Evolutionary conservation across 2,329 filamentous ascomycete genomes (phyloP).

Genomic region (Thelonectria rubi): DNA sequence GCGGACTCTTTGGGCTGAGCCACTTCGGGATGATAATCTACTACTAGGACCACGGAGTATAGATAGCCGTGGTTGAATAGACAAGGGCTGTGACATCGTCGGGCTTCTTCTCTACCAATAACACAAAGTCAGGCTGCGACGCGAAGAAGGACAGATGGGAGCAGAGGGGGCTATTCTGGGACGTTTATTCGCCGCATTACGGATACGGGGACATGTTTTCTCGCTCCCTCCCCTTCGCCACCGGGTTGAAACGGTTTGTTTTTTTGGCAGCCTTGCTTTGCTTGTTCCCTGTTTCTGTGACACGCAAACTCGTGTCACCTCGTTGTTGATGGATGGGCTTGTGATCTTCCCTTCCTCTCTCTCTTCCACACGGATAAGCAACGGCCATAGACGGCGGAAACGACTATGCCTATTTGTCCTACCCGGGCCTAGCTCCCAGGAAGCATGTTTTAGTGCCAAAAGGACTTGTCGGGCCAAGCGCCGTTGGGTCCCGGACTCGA

Average conservation of each 20-base stretch:
- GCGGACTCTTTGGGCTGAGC: slow-evolving; percentile 5
- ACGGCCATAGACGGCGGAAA: no score
- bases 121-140: no score
- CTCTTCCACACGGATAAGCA: not conserved
- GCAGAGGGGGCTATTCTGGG: no score
- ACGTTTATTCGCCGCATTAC: no score
- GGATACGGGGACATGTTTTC: no score
- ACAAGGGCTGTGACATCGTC: not conserved
- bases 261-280: not conserved
- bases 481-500: slow-evolving; percentile 15
- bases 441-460: slow-evolving; percentile 10
- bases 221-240: no score
- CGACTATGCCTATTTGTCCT: not conserved
- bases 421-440: slow-evolving; percentile 7
- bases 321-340: not conserved
- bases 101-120: not conserved
- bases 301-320: not conserved
- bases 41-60: no score
- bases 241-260: no score
- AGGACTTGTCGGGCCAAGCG: slow-evolving; percentile 3
- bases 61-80: not conserved
- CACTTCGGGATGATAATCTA: not conserved
- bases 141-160: no score
- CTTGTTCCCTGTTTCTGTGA: not conserved
- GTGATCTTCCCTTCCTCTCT: not conserved